These are phyloP conservation scores for Mimosa bimucronata DNA, from an alignment of 306 rosid genomes.

Conservation along the genomic window DNA sequence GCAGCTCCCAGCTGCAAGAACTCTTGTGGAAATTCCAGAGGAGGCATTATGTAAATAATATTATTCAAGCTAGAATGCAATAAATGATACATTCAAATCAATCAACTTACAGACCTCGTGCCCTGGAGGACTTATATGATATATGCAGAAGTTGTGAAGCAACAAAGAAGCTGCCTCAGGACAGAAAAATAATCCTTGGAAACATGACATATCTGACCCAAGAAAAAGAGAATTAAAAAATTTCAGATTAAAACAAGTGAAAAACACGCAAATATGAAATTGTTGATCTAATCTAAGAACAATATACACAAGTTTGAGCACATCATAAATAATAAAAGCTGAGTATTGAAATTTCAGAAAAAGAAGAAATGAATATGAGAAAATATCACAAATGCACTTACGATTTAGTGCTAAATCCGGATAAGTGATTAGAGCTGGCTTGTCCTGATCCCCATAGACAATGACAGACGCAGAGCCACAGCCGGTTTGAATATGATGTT, in stretches of 20 bases:
- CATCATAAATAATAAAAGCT: background rate
- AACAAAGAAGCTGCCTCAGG: slow-evolving; percentile 93
- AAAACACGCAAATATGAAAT: background rate
- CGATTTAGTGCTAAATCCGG: slow-evolving; percentile 93
- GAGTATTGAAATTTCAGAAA: background rate
- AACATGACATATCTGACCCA: slow-evolving; percentile 82
- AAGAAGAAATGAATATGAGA: background rate
- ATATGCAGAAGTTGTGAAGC: slow-evolving; percentile 94
- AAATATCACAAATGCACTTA: slow-evolving; percentile 43
- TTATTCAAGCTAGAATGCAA: slow-evolving; percentile 40
- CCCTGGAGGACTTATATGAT: slow-evolving; percentile 95
- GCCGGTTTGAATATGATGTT: slow-evolving; percentile 75
- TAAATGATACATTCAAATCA: slow-evolving; percentile 31
- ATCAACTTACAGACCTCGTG: slow-evolving; percentile 80
- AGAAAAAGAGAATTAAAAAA: slow-evolving; percentile 20
- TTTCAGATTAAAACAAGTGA: slow-evolving; percentile 24
- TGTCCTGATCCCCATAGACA: slow-evolving; percentile 82
- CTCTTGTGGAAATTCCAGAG: slow-evolving; percentile 73
- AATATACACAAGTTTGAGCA: slow-evolving; percentile 8
- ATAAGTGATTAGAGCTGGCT: slow-evolving; percentile 86
- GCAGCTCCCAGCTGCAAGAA: slow-evolving; percentile 98
- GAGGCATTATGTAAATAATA: slow-evolving; percentile 62
- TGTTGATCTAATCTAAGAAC: slow-evolving; percentile 12
- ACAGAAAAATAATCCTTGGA: slow-evolving; percentile 94
- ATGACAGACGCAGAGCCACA: slow-evolving; percentile 86